Base-by-base conservation (phyloP, 306 rosid species). In the Glycine latifolia region DNA sequence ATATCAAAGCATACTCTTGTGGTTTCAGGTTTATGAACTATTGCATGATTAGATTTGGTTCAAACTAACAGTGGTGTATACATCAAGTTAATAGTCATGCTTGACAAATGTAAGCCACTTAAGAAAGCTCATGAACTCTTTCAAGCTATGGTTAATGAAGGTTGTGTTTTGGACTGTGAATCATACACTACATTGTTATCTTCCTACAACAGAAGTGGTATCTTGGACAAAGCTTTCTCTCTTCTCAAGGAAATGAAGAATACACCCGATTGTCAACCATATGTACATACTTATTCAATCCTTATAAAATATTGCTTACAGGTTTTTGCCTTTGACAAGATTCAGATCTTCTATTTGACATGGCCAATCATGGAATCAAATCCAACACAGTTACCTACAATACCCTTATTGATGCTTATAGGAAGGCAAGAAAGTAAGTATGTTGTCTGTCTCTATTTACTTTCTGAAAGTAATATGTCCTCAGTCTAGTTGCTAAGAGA, bases 91-190 rank as follows among this genome's bases (percentile, higher is more conserved):
- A 91, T 95, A 59, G 97, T 95, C 77, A 93, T 95, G 96, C 97
- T 95, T 84, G 98, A 97, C 63, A 95, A 93, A 86, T 95, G 99
- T 85, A 90, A 88, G 86, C 97, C 89, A 87, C 98, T 96, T 15
- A 89, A 89, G 81, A 95, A 91, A 75, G 99, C 97, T 20, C 77
- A 26, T 67, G 91, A 89, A 77, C 91, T 95, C 79, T 91, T 95
- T 82, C 86, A 87, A 79, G 89, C 87, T 80, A 95, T 93, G 97
- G 75, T 93, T 67, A 90, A 90, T n/a, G 99, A 91, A 85, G 99
- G 93, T 62, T 93, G 97, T 82, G 80, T 14, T 20, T 87, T 88
- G 68, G 87, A 79, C 85, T 77, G 81, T 85, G 98, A 93, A 88
- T 82, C 97, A 63, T 95, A 86, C 80, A 95, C 98, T 41, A 97